These are phyloP conservation scores for Mycosphaerella sp. DNA, from an alignment of 2,329 filamentous ascomycete genomes.

Conservation along the genomic window DNA sequence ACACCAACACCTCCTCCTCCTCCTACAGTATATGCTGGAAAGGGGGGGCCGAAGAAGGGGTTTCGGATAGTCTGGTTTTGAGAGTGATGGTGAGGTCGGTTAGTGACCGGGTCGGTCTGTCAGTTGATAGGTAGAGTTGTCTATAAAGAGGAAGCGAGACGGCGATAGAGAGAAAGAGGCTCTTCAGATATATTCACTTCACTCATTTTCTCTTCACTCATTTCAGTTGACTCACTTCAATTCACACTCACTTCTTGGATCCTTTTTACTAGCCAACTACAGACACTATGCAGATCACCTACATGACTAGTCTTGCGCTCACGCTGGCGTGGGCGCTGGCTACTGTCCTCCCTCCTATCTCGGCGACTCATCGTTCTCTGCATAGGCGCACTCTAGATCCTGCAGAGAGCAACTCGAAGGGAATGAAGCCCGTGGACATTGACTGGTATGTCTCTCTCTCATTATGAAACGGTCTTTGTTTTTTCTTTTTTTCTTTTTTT, in stretches of 20 bases:
- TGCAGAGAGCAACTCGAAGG: neutral
- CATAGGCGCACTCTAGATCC: neutral
- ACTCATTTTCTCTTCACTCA: neutral
- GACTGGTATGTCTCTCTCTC: neutral
- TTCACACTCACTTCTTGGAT: neutral
- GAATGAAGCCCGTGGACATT: neutral
- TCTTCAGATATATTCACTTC: conserved; percentile 9
- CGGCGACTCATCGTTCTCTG: neutral
- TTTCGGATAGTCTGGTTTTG: too few relatives aligned
- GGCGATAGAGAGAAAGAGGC: too few relatives aligned
- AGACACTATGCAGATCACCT: neutral
- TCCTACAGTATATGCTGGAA: too few relatives aligned
- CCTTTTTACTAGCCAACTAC: neutral
- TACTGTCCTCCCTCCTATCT: neutral
- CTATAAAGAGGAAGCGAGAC: too few relatives aligned
- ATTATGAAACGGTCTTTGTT: too few relatives aligned
- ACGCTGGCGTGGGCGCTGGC: neutral
- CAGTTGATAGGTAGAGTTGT: too few relatives aligned
- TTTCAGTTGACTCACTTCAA: neutral
- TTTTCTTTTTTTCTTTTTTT: too few relatives aligned
- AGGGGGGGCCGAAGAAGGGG: too few relatives aligned
- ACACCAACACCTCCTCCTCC: too few relatives aligned
- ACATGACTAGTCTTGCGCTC: neutral
- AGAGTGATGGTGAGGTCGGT: too few relatives aligned
- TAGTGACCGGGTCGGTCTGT: too few relatives aligned